These are phyloP conservation scores for Nakaseomyces sp. DNA, from an alignment of 1,139 yeast species.

Conservation along the genomic window DNA sequence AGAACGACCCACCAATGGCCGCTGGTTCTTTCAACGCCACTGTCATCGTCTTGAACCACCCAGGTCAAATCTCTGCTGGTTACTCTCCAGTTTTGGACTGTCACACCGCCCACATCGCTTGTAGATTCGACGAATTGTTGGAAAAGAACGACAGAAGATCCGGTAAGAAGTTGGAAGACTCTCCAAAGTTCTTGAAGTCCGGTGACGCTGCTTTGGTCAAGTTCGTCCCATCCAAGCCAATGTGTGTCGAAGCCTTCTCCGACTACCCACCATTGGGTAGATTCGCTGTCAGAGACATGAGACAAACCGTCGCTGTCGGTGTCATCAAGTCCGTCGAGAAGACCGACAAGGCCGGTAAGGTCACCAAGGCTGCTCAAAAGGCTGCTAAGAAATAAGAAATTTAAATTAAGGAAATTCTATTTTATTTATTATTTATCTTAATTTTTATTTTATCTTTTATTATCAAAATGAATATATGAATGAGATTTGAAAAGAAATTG, in stretches of 20 bases:
- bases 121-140: slow-evolving; percentile 75
- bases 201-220: slow-evolving; percentile 93
- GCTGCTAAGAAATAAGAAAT: slow-evolving; percentile 8
- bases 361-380: too few species aligned
- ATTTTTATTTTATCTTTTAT: not conserved
- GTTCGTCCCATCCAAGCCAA: slow-evolving; percentile 90
- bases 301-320: too few species aligned
- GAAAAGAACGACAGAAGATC: slow-evolving; percentile 93
- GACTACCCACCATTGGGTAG: too few species aligned
- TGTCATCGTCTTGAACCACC: slow-evolving; percentile 86
- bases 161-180: slow-evolving; percentile 77
- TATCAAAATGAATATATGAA: too few species aligned
- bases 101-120: slow-evolving; percentile 77
- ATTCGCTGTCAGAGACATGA: too few species aligned
- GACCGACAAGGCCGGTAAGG: too few species aligned
- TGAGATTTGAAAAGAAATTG: not conserved
- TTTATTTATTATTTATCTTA: not conserved
- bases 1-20: slow-evolving; percentile 87
- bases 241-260: slow-evolving; percentile 93
- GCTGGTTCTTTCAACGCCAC: slow-evolving; percentile 80
- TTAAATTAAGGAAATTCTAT: too few species aligned
- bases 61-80: slow-evolving; percentile 89
- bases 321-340: too few species aligned
- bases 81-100: slow-evolving; percentile 91
- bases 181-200: slow-evolving; percentile 81